Evolutionary conservation across 345 rosid genomes (phyloP), one percentile per base, ranked within the genome.

Genomic region (Ailanthus altissimus): DNA sequence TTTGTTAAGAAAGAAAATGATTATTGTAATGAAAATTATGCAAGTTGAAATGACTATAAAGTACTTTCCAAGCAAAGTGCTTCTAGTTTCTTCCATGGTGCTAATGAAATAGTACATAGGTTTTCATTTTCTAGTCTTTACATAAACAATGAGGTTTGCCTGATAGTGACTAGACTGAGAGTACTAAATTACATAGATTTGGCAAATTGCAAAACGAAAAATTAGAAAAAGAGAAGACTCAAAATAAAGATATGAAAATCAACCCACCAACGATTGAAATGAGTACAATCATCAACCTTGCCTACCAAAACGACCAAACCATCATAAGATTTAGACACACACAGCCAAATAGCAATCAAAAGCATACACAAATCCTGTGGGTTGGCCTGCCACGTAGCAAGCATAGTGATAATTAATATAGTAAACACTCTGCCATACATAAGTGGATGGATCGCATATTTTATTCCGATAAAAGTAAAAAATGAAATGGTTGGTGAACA

Each of bases 311-410:
- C 58, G 9, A 49, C 43, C 13, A 23, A 73, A 23, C 26, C 68
- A 46, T 73, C 66, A 43, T 43, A 43, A 58, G 53, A 6, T 42
- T 11, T 25, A 1, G 53, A 15, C 50, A 42, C 75, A 42, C 66
- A 42, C 53, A 14, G 53, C 21, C 42, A 42, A 58, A 2, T 23
- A 21, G 50, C n/a, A 72, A 21, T 38, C 66, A 25, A 14, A 15
- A 73, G 11, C 57, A 15, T n/a, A 60, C 67, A 26, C 2, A 73
- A 60, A 45, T 60, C 28, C 18, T 2, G 25, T 60, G 8, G 12
- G 20, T 16, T 59, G 67, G 68, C 57, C 67, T 45, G 58, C 67
- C 76, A 60, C 75, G 66, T 58, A 43, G 66, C 75, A 15, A 43
- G 5, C 75, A 72, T 26, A 14, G 73, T 28, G 45, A 69, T 32